Percentiles rank a stretch among this genome's conserved stretches.
Conservation (phyloP, 441 rosid species). For the Syzygium syzygioides region DNA sequence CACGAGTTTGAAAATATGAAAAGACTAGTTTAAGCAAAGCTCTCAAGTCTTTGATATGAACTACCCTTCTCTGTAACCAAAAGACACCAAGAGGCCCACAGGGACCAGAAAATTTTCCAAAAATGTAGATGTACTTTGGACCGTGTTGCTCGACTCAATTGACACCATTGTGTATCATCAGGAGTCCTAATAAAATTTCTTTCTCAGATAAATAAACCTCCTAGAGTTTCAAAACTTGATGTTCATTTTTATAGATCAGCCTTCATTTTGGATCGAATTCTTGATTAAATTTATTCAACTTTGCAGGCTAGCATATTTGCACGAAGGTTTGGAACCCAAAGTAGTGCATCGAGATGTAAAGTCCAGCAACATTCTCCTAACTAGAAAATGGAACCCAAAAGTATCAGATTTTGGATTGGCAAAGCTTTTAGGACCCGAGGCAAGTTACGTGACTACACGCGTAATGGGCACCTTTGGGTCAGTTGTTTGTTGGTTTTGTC, state of each 20-base stretch:
- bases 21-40: neutral
- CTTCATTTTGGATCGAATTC: neutral
- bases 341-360: slow-evolving; percentile 98
- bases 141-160: neutral
- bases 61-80: neutral
- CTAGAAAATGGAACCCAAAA: slow-evolving; percentile 79
- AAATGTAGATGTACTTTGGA: neutral
- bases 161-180: neutral
- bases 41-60: neutral
- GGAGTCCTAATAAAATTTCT: neutral
- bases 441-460: slow-evolving; percentile 91
- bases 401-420: slow-evolving; percentile 97
- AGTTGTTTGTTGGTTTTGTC: slow-evolving; percentile 11
- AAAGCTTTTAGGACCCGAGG: slow-evolving; percentile 83
- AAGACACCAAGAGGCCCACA: neutral
- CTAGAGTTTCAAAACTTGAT: neutral
- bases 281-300: slow-evolving; percentile 7
- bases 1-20: neutral
- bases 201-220: neutral
- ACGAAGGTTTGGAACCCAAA: slow-evolving; percentile 96
- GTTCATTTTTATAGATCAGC: neutral
- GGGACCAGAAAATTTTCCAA: neutral
- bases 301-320: slow-evolving; percentile 84
- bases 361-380: slow-evolving; percentile 92
- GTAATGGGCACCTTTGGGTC: slow-evolving; percentile 99